Percentiles rank a stretch among this genome's conserved stretches.
Evolutionary conservation across 768 basidiomycete genomes (phyloP).

Genomic region (Russula virescens): DNA sequence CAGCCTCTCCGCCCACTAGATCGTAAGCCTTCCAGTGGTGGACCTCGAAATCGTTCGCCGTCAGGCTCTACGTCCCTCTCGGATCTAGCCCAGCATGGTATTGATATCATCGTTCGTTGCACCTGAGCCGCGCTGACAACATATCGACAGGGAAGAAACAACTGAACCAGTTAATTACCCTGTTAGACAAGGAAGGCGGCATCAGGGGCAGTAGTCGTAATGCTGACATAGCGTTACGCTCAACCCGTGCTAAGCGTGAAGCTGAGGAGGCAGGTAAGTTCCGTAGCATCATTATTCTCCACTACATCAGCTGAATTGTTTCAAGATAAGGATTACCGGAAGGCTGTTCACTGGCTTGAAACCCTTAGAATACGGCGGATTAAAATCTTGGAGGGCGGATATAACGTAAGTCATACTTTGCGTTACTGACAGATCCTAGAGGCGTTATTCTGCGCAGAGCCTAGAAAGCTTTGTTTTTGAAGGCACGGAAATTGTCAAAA

Average conservation of each 20-base stretch:
- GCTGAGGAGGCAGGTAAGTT: constrained; percentile 81
- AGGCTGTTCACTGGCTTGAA: constrained; percentile 89
- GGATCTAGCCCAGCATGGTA: constrained; percentile 83
- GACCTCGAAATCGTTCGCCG: constrained; percentile 67
- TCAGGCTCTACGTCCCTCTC: constrained; percentile 77
- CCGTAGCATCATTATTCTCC: not conserved
- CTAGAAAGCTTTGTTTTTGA: constrained; percentile 76
- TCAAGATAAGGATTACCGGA: constrained; percentile 83
- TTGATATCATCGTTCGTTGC: not conserved
- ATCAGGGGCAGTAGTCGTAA: constrained; percentile 48
- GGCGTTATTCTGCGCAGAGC: constrained; percentile 47
- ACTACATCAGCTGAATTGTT: constrained; percentile 1
- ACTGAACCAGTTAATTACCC: constrained; percentile 78
- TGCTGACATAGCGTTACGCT: constrained; percentile 62
- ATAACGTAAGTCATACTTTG: constrained; percentile 46
- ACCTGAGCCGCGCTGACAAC: not conserved
- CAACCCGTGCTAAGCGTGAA: constrained; percentile 81
- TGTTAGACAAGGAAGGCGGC: constrained; percentile 67
- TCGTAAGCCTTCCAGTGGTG: constrained; percentile 61
- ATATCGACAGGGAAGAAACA: constrained; percentile 65
- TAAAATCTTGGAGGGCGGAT: constrained; percentile 78
- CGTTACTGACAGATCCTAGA: not conserved
- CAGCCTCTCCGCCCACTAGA: constrained; percentile 73
- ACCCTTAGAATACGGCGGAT: constrained; percentile 75
- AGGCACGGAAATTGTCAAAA: constrained; percentile 56